A percentile compares a stretch with the other conserved stretches of the same genome.
Conservation (phyloP, 805 yeast species). For the Saturnispora silvae region DNA sequence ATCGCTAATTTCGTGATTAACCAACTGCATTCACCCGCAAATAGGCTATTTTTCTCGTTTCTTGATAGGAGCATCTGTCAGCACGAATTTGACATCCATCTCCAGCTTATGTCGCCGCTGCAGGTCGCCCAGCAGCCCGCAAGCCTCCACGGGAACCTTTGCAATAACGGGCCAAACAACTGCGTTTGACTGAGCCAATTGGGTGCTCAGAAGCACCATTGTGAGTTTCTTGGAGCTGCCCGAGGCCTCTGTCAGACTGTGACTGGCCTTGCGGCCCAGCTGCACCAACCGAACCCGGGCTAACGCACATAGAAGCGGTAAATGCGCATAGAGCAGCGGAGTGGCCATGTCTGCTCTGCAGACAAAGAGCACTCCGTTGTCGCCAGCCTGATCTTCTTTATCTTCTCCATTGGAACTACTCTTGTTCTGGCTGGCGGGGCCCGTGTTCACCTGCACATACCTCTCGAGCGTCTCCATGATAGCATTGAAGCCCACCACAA, state of each 20-base stretch:
- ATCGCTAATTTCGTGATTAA: too few species aligned
- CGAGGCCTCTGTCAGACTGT: too few species aligned
- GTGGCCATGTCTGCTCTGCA: slow-evolving; percentile 32
- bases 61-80: slow-evolving; percentile 36
- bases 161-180: too few species aligned
- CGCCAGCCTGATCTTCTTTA: too few species aligned
- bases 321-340: slow-evolving; percentile 44
- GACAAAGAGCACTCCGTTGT: slow-evolving; percentile 43
- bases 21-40: too few species aligned
- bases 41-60: slow-evolving; percentile 16
- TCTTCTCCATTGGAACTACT: too few species aligned
- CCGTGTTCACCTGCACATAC: slow-evolving; percentile 28
- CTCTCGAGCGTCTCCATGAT: slow-evolving; percentile 38
- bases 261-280: too few species aligned
- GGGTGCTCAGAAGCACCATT: too few species aligned
- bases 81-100: slow-evolving; percentile 30
- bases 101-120: slow-evolving; percentile 16
- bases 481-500: slow-evolving; percentile 42
- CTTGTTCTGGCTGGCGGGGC: slow-evolving; percentile 9
- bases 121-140: too few species aligned
- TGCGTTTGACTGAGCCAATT: too few species aligned
- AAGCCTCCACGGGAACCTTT: too few species aligned
- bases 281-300: slow-evolving; percentile 50
- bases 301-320: slow-evolving; percentile 45
- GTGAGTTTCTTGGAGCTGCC: too few species aligned